phyloP scores from a whole-genome alignment of 1,139 yeast genomes.

The Lipomyces yarrowii region DNA sequence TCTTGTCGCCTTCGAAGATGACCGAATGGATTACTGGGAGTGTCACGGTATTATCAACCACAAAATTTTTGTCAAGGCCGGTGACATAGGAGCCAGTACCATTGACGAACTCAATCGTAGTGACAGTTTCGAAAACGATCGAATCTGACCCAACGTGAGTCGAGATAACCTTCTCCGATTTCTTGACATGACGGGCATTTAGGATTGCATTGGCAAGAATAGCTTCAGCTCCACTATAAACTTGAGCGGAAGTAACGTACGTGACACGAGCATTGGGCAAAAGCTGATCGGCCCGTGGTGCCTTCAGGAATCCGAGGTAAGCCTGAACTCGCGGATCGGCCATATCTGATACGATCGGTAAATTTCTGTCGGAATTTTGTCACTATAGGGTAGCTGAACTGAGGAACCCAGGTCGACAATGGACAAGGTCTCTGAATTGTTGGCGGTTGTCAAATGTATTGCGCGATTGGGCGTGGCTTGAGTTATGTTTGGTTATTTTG shows the following conservation, averaged over 20 bases:
- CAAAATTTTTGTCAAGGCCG: conserved; percentile 38
- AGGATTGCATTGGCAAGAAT: conserved; percentile 34
- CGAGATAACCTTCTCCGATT: conserved; percentile 32
- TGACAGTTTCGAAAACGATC: conserved; percentile 37
- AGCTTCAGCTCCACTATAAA: conserved; percentile 31
- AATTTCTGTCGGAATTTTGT: not conserved
- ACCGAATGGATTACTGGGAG: conserved; percentile 37
- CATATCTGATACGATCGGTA: not conserved
- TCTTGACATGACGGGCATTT: conserved; percentile 33
- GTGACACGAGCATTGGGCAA: conserved; percentile 30
- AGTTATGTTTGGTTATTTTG: not conserved
- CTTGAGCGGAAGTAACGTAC: conserved; percentile 37
- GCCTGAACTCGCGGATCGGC: conserved; percentile 3
- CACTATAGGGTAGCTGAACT: not conserved
- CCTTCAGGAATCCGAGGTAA: conserved; percentile 18
- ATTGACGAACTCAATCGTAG: conserved; percentile 36
- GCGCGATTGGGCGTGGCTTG: not conserved
- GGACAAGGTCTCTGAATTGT: not conserved
- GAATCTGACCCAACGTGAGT: conserved; percentile 32
- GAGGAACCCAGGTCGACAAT: not conserved
- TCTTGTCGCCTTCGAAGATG: conserved; percentile 32
- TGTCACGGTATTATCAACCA: conserved; percentile 37
- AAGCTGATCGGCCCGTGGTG: conserved; percentile 32
- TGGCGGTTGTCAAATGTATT: not conserved
- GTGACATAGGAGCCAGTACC: conserved; percentile 39